A percentile compares a stretch with the other conserved stretches of the same genome.
phyloP scores from a whole-genome alignment of 208 protist species.

The Crithidia bombi region DNA sequence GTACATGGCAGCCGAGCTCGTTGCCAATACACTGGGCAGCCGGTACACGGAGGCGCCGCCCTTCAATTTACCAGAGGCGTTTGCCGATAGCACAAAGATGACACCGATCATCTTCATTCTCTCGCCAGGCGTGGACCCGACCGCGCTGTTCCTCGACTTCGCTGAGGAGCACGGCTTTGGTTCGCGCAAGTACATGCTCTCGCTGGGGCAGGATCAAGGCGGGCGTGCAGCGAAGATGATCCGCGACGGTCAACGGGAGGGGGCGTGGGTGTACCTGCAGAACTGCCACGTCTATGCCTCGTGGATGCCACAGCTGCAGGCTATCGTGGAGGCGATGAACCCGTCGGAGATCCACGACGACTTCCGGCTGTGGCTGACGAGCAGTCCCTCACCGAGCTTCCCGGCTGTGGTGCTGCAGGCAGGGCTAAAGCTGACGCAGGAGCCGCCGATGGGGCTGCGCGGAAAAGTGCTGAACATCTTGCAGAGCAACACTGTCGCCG shows the following conservation, averaged over 20 bases:
- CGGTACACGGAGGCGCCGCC: constrained; percentile 82
- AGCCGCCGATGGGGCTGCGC: constrained; percentile 95
- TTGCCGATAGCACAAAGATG: constrained; percentile 85
- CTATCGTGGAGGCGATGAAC: constrained; percentile 84
- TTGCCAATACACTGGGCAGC: constrained; percentile 71
- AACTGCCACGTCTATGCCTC: constrained; percentile 96
- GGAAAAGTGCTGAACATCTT: constrained; percentile 91
- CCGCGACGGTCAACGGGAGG: constrained; percentile 68
- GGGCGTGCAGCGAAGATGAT: constrained; percentile 90
- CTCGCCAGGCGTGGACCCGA: constrained; percentile 93
- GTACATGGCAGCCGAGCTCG: constrained; percentile 68
- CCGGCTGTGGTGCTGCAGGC: constrained; percentile 93
- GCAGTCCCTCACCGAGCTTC: constrained; percentile 91
- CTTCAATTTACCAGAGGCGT: constrained; percentile 87
- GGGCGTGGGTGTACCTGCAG: constrained; percentile 95
- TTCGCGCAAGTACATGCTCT: constrained; percentile 88
- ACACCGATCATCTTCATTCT: constrained; percentile 96
- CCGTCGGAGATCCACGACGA: constrained; percentile 75
- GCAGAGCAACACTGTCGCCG: constrained; percentile 47
- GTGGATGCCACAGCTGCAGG: constrained; percentile 95
- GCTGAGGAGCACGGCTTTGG: constrained; percentile 87
- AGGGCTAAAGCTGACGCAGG: constrained; percentile 95
- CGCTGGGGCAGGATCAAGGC: constrained; percentile 95
- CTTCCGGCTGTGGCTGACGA: constrained; percentile 96
- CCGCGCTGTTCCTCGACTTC: constrained; percentile 90